A percentile compares a stretch with the other conserved stretches of the same genome.
phyloP scores from a whole-genome alignment of 1,284 basidiomycete genomes.

The Psilocybe mexicana region DNA sequence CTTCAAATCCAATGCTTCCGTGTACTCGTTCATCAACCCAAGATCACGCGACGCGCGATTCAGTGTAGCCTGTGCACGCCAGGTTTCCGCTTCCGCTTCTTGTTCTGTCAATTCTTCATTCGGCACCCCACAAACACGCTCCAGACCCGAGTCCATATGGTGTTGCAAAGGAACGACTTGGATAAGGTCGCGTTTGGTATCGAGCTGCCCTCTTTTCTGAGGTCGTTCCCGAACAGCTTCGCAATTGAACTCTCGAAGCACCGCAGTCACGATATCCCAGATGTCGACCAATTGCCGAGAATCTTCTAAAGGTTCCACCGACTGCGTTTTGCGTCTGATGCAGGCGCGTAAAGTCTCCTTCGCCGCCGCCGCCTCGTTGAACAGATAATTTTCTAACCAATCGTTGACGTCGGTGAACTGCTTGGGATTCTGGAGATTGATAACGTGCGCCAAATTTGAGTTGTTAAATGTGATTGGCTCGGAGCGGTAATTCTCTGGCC shows the following conservation, averaged over 20 bases:
- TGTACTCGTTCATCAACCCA: slow-evolving; percentile 30
- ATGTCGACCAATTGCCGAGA: slow-evolving; percentile 26
- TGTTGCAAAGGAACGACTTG: slow-evolving; percentile 13
- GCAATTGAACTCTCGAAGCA: slow-evolving; percentile 38
- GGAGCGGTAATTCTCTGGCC: slow-evolving; percentile 4
- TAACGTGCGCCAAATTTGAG: slow-evolving; percentile 4
- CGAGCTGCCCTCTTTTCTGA: slow-evolving; percentile 14
- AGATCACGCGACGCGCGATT: slow-evolving; percentile 34
- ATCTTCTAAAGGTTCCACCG: slow-evolving; percentile 1
- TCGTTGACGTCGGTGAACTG: slow-evolving; percentile 35
- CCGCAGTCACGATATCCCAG: slow-evolving; percentile 36
- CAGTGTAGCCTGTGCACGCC: slow-evolving; percentile 24
- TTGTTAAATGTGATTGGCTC: neutral
- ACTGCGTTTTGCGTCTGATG: slow-evolving; percentile 10
- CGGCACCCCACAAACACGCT: neutral
- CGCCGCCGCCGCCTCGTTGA: slow-evolving; percentile 25
- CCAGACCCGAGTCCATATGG: neutral
- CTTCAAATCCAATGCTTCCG: slow-evolving; percentile 23
- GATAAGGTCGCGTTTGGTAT: slow-evolving; percentile 14
- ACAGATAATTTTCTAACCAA: slow-evolving; percentile 41
- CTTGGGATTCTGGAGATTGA: slow-evolving; percentile 27
- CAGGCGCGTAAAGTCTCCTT: slow-evolving; percentile 1
- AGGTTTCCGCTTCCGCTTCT: slow-evolving; percentile 4
- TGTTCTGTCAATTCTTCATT: slow-evolving; percentile 10
- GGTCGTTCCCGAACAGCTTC: slow-evolving; percentile 24